Percentiles rank a stretch among this genome's conserved stretches.
Conservation (phyloP, 2,329 filamentous ascomycete species). For the Delphinella strobiligena region DNA sequence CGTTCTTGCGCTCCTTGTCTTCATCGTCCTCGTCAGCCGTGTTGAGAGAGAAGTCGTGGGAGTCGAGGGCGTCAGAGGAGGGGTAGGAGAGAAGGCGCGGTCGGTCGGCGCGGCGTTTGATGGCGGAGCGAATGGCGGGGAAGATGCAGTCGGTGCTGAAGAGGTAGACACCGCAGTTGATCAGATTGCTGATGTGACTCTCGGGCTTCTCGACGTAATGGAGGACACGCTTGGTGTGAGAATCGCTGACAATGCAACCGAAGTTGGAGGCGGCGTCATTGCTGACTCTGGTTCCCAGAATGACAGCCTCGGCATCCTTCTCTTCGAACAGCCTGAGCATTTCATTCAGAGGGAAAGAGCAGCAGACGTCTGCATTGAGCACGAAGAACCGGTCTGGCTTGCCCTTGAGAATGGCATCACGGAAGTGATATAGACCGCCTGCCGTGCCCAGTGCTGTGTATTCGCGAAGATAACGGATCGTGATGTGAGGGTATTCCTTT, state of each 20-base stretch:
- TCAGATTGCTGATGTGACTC: slow-evolving; percentile 92
- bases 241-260: slow-evolving; percentile 91
- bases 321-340: slow-evolving; percentile 93
- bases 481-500: slow-evolving; percentile 73
- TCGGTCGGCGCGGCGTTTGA: slow-evolving; percentile 87
- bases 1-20: slow-evolving; percentile 63
- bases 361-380: slow-evolving; percentile 96
- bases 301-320: slow-evolving; percentile 91
- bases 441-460: slow-evolving; percentile 94
- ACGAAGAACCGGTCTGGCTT: slow-evolving; percentile 92
- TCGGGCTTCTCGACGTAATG: slow-evolving; percentile 99
- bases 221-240: slow-evolving; percentile 85
- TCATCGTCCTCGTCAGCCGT: slow-evolving; percentile 50
- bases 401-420: slow-evolving; percentile 95
- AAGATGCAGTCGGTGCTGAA: slow-evolving; percentile 95
- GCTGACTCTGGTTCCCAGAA: slow-evolving; percentile 81
- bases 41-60: slow-evolving; percentile 38
- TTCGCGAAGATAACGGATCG: slow-evolving; percentile 91
- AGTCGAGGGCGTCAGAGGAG: slow-evolving; percentile 83
- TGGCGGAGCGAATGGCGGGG: slow-evolving; percentile 84
- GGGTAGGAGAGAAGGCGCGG: slow-evolving; percentile 90
- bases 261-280: slow-evolving; percentile 93
- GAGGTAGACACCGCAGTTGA: slow-evolving; percentile 98
- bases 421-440: slow-evolving; percentile 96
- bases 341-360: slow-evolving; percentile 88